phyloP scores from a whole-genome alignment of 2,329 filamentous ascomycete species.

The Cladosporium sp. region DNA sequence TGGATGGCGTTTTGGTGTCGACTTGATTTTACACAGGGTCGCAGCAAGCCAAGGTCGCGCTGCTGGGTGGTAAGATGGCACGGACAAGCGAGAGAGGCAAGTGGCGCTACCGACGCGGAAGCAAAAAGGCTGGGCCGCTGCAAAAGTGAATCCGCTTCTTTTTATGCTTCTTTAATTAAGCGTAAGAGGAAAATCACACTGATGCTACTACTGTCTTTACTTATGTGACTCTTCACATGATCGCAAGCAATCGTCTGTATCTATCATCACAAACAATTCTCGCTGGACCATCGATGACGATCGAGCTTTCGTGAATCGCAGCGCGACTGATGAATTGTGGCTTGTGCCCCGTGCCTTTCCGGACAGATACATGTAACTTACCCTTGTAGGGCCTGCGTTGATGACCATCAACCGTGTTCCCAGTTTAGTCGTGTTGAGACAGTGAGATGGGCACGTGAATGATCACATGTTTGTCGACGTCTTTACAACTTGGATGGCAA shows the following conservation, averaged over 20 bases:
- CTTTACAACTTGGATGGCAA: not conserved
- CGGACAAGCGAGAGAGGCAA: not conserved
- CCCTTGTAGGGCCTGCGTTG: not conserved
- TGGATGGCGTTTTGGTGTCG: not conserved
- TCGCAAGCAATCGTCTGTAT: not conserved
- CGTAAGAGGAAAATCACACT: not conserved
- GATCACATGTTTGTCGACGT: not conserved
- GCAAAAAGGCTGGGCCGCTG: conserved; percentile 8
- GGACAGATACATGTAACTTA: not conserved
- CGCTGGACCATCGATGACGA: not conserved
- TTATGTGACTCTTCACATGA: not conserved
- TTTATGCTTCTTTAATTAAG: not conserved
- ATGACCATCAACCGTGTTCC: not conserved
- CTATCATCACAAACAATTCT: not conserved
- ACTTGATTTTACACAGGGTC: conserved; percentile 8
- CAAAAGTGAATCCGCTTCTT: not conserved
- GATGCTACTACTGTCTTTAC: not conserved
- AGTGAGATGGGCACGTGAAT: too few relatives aligned
- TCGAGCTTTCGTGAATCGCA: not conserved
- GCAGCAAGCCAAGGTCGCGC: conserved; percentile 10
- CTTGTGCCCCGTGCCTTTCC: not conserved
- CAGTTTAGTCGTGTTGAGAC: not conserved
- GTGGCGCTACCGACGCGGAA: conserved; percentile 6
- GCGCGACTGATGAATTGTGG: not conserved
- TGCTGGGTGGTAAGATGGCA: conserved; percentile 5